Evolutionary conservation across 1,139 yeast genomes (phyloP).

Genomic region (Zygotorulaspora mrakii): DNA sequence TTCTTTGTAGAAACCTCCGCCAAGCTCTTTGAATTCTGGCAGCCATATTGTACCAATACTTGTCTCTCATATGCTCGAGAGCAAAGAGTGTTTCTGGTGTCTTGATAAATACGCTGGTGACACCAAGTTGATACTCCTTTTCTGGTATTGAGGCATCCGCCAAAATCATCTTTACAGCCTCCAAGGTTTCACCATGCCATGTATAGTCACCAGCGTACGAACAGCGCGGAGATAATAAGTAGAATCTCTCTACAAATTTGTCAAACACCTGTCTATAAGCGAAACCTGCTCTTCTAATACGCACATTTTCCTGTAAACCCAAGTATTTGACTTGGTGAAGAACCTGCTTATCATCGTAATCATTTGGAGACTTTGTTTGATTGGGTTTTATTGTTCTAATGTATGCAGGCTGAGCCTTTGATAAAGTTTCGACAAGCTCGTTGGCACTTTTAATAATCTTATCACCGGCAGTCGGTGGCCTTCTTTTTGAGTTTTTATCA

Average conservation of each 20-base stretch:
- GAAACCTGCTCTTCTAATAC: slow-evolving; percentile 98
- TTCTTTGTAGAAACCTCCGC: slow-evolving; percentile 76
- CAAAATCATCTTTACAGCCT: slow-evolving; percentile 78
- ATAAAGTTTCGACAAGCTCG: slow-evolving; percentile 79
- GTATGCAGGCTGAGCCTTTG: slow-evolving; percentile 89
- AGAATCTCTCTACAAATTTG: slow-evolving; percentile 94
- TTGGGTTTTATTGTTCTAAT: slow-evolving; percentile 98
- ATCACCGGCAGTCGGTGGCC: slow-evolving; percentile 97
- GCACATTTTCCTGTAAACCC: slow-evolving; percentile 94
- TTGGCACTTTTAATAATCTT: slow-evolving; percentile 92
- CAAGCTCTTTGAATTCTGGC: slow-evolving; percentile 96
- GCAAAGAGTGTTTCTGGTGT: slow-evolving; percentile 97
- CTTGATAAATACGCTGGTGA: slow-evolving; percentile 90
- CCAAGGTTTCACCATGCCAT: slow-evolving; percentile 83
- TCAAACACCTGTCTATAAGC: slow-evolving; percentile 97
- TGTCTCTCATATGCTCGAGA: slow-evolving; percentile 92
- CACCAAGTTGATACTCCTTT: slow-evolving; percentile 87
- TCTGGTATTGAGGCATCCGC: slow-evolving; percentile 75
- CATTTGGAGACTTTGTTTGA: slow-evolving; percentile 85
- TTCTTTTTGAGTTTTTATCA: slow-evolving; percentile 68
- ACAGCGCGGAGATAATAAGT: slow-evolving; percentile 78
- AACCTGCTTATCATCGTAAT: slow-evolving; percentile 84
- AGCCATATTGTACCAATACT: slow-evolving; percentile 98
- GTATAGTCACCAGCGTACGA: slow-evolving; percentile 98
- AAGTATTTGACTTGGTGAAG: slow-evolving; percentile 93